Conservation (phyloP, 495 filamentous ascomycete genomes). For the Penicillium robsamsonii region DNA sequence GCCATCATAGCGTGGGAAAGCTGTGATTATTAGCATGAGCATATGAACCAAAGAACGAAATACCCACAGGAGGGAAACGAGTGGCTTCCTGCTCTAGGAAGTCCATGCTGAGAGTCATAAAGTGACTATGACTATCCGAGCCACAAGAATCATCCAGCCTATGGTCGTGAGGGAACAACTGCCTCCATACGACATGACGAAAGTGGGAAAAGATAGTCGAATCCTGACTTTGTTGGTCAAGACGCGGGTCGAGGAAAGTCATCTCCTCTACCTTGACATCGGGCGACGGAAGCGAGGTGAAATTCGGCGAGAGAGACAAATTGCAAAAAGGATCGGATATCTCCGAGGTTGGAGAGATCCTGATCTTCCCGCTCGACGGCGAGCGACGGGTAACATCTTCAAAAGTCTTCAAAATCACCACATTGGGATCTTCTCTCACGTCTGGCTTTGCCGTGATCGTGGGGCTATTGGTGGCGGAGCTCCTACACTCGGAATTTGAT, state of each 20-base stretch:
- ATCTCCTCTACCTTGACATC: constrained; percentile 19
- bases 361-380: constrained; percentile 24
- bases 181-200: constrained; percentile 41
- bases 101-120: constrained; percentile 38
- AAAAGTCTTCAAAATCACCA: constrained; percentile 49
- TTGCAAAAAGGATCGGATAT: constrained; percentile 32
- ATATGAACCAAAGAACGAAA: background rate
- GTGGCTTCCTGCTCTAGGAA: constrained; percentile 50
- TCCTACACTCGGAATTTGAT: constrained; percentile 20
- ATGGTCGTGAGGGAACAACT: constrained; percentile 34
- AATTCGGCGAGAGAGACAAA: constrained; percentile 24
- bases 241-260: constrained; percentile 16
- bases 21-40: constrained; percentile 32
- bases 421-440: constrained; percentile 39
- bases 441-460: constrained; percentile 16
- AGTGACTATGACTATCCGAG: constrained; percentile 25
- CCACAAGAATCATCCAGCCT: constrained; percentile 24
- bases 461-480: constrained; percentile 24
- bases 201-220: constrained; percentile 44
- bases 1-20: constrained; percentile 63
- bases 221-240: constrained; percentile 33
- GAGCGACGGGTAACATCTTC: constrained; percentile 44
- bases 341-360: constrained; percentile 39
- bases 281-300: constrained; percentile 22
- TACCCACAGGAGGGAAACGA: constrained; percentile 51